These are phyloP conservation scores for Coelastrella sp. DNA, from an alignment of 139 green algal species.

Conservation along the genomic window DNA sequence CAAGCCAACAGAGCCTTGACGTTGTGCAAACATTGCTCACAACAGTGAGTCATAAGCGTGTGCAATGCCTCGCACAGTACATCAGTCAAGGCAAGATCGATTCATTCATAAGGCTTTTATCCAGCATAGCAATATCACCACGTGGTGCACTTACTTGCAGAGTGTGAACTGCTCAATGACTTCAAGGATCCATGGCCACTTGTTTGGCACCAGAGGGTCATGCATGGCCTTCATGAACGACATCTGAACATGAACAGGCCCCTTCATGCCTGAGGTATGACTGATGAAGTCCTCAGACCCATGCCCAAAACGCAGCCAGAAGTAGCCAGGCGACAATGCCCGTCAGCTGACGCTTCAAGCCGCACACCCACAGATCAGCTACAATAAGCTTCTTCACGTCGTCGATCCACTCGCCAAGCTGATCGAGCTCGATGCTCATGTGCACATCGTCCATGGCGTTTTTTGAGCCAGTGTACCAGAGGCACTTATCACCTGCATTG, in stretches of 20 bases:
- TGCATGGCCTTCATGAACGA: slow-evolving; percentile 43
- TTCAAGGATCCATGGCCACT: slow-evolving; percentile 43
- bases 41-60: too few relatives aligned
- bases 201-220: slow-evolving; percentile 1
- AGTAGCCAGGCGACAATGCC: slow-evolving; percentile 40
- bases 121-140: background rate
- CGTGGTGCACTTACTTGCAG: slow-evolving; percentile 45
- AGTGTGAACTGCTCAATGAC: slow-evolving; percentile 45
- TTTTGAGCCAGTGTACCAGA: slow-evolving; percentile 23
- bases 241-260: slow-evolving; percentile 43
- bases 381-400: slow-evolving; percentile 35
- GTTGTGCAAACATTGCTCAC: too few relatives aligned
- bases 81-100: too few relatives aligned
- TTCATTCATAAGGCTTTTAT: background rate
- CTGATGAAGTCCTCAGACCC: slow-evolving; percentile 28
- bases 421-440: slow-evolving; percentile 36
- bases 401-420: slow-evolving; percentile 30
- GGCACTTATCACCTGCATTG: slow-evolving; percentile 21
- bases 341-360: background rate
- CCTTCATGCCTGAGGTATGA: slow-evolving; percentile 24
- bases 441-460: slow-evolving; percentile 45
- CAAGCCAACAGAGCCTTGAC: too few relatives aligned
- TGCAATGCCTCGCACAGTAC: too few relatives aligned
- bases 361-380: slow-evolving; percentile 17
- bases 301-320: slow-evolving; percentile 50